phyloP scores from a whole-genome alignment of 106 monocot species.

The Iris macrosiphon region DNA sequence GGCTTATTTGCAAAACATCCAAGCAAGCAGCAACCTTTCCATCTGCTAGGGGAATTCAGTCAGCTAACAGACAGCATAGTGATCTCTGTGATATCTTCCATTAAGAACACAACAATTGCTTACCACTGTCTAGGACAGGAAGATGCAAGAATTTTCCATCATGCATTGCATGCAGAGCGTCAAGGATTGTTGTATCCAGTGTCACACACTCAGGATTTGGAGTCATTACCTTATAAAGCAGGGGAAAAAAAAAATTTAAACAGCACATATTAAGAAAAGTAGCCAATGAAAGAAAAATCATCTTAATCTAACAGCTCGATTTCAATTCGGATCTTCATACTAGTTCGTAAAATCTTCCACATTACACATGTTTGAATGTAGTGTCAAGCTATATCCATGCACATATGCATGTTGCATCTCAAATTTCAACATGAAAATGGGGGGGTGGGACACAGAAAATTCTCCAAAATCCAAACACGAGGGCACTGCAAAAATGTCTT shows the following conservation, averaged over 20 bases:
- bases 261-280: too few species aligned
- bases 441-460: too few species aligned
- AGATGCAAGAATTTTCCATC: slow-evolving; percentile 92
- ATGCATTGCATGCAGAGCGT: slow-evolving; percentile 90
- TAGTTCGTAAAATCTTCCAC: too few species aligned
- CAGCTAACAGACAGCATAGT: slow-evolving; percentile 3
- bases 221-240: slow-evolving; percentile 68
- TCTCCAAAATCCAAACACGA: too few species aligned
- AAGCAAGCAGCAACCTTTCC: slow-evolving; percentile 72
- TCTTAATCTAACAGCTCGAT: neutral
- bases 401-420: too few species aligned
- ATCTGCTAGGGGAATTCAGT: slow-evolving; percentile 25
- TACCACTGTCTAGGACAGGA: slow-evolving; percentile 73
- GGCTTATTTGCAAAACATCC: slow-evolving; percentile 84
- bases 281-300: too few species aligned
- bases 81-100: neutral
- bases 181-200: slow-evolving; percentile 82
- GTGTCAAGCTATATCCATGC: too few species aligned
- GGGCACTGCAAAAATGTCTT: too few species aligned
- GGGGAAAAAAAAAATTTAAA: too few species aligned
- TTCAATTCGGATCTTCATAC: too few species aligned
- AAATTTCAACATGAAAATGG: too few species aligned
- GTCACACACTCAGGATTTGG: slow-evolving; percentile 75
- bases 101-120: neutral
- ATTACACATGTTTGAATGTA: too few species aligned